Evolutionary conservation across 352 stramenopile species (phyloP), one percentile per base, ranked within the genome.

Genomic region (Phytophthora idaei): DNA sequence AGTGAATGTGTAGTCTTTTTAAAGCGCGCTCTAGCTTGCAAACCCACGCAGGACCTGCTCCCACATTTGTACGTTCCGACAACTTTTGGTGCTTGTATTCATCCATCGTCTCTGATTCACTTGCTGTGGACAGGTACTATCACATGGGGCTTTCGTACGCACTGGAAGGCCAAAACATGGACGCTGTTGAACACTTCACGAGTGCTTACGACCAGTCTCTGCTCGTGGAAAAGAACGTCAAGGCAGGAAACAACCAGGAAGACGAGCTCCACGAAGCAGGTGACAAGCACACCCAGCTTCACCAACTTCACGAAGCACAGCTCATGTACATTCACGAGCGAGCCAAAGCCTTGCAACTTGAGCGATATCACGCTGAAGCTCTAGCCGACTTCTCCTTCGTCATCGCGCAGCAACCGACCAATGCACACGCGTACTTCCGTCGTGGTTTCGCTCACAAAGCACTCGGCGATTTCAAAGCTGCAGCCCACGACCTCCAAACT

Each of bases 381-480:
- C 70, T 93, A 27, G 76, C 80, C 12, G 87, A 96, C 61, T 95
- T 96, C 53, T 83, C 65, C 17, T 75, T 79, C 8, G 88, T 96
- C 10, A 73, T 95, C 21, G 44, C 57, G 14, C 73, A 85, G 54
- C 91, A 93, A 47, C 86, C 89, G 29, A 82, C 80, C 59, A 96
- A 96, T 47, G 87, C 88, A 0, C 83, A 94, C 49, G 88, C 89
- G 7, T 87, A 92, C 52, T 95, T 96, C 56, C 80, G 89, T n/a
- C 81, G 87, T 9, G 88, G 74, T 10, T 94, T 95, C 65, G 78
- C 81, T 11, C 77, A 80, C 44, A 93, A 93, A 57, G 64, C 83
- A 4, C 57, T 94, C 0, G 84, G 85, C 5, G 29, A 85, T 42
- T 67, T 93, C 14, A 71, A 68, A 6, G 74, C 81, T 10, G 87